Percentiles rank a stretch among this genome's conserved stretches.
phyloP scores from a whole-genome alignment of 208 protist species.

The Crithidia expoeki region DNA sequence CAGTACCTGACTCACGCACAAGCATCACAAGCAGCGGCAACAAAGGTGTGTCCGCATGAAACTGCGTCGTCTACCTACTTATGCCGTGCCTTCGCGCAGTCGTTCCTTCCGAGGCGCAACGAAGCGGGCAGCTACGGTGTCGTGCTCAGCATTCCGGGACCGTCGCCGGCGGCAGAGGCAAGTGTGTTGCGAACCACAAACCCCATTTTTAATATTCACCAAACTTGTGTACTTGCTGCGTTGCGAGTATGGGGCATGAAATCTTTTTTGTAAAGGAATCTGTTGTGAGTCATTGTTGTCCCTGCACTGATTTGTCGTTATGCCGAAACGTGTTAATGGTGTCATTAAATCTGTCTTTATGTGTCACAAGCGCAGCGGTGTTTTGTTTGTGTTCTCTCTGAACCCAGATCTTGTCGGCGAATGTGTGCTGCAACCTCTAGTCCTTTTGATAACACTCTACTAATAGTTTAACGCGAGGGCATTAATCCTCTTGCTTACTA shows the following conservation, averaged over 20 bases:
- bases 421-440: too few relatives aligned
- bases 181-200: slow-evolving; percentile 53
- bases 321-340: neutral
- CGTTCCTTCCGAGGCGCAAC: slow-evolving; percentile 49
- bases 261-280: slow-evolving; percentile 42
- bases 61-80: slow-evolving; percentile 33
- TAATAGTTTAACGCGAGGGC: too few relatives aligned
- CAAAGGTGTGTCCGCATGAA: neutral
- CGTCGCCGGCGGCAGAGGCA: slow-evolving; percentile 28
- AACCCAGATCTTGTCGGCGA: too few relatives aligned
- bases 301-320: neutral
- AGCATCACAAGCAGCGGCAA: neutral
- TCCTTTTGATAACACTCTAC: too few relatives aligned
- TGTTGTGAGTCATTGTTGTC: neutral
- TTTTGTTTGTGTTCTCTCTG: too few relatives aligned
- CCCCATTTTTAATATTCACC: slow-evolving; percentile 83
- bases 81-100: slow-evolving; percentile 35
- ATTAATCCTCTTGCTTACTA: too few relatives aligned
- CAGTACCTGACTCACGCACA: slow-evolving; percentile 49
- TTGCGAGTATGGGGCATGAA: slow-evolving; percentile 50
- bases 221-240: slow-evolving; percentile 46
- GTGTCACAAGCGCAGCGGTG: too few relatives aligned
- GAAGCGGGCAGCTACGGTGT: slow-evolving; percentile 40
- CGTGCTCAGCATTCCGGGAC: slow-evolving; percentile 38
- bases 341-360: slow-evolving; percentile 1